Conservation (phyloP, 495 filamentous ascomycete genomes). For the Cladorrhinum samala region DNA sequence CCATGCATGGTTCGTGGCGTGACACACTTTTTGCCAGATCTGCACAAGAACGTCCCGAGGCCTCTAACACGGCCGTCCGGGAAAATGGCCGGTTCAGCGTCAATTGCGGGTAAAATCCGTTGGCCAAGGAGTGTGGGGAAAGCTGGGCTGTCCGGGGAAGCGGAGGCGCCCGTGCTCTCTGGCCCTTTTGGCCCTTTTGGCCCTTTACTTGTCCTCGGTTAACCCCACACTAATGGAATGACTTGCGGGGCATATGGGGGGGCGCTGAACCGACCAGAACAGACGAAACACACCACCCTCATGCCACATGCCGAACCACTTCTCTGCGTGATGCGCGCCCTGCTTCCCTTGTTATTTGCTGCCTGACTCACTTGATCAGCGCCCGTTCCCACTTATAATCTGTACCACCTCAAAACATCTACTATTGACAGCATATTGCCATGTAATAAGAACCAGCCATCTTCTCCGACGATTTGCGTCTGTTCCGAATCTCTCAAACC, state of each 20-base stretch:
- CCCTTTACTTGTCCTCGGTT: constrained; percentile 8
- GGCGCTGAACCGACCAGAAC: neutral
- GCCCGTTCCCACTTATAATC: neutral
- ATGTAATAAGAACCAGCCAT: neutral
- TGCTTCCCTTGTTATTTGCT: neutral
- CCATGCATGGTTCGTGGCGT: neutral
- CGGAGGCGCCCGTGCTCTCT: constrained; percentile 7
- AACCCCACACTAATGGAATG: constrained; percentile 12
- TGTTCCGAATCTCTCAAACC: neutral
- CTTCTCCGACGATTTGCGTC: neutral
- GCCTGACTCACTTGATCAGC: neutral
- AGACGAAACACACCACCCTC: constrained; percentile 7
- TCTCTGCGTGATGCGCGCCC: neutral
- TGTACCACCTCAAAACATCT: neutral
- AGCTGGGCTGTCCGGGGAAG: constrained; percentile 16
- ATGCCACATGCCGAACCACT: constrained; percentile 15
- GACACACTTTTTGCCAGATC: neutral
- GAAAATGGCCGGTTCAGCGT: neutral
- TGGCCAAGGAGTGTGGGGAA: too few species aligned
- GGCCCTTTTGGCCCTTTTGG: neutral
- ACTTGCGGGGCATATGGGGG: constrained; percentile 3
- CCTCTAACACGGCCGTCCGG: neutral
- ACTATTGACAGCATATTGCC: neutral
- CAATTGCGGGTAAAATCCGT: neutral
- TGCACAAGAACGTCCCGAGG: neutral